Evolutionary conservation across 31 red algal species (phyloP).

Genomic region (Endocladia muricata): DNA sequence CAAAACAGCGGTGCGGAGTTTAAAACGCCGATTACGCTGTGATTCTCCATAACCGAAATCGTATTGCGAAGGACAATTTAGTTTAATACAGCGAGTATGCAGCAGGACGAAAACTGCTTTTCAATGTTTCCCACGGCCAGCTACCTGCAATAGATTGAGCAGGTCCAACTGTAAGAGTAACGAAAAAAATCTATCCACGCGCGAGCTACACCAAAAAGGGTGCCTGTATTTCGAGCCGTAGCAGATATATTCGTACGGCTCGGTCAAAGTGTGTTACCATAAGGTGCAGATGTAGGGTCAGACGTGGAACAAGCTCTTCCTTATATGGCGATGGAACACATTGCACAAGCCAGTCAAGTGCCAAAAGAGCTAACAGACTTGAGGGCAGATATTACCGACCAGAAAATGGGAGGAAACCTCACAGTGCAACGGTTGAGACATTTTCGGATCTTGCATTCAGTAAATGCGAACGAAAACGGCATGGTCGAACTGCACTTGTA

Average conservation of each 20-base stretch:
- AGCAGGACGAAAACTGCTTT: not conserved
- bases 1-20: too few species aligned
- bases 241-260: not conserved
- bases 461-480: not conserved
- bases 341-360: slow-evolving; percentile 14
- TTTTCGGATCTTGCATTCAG: not conserved
- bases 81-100: not conserved
- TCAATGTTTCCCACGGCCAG: not conserved
- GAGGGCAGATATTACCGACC: not conserved
- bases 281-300: not conserved
- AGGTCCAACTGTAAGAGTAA: not conserved
- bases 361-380: slow-evolving; percentile 2
- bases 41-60: slow-evolving; percentile 8
- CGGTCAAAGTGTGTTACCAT: not conserved
- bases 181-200: not conserved
- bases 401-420: not conserved
- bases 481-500: not conserved
- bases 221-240: not conserved
- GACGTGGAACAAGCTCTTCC: not conserved
- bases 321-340: slow-evolving; percentile 4
- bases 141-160: not conserved
- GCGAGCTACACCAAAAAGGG: not conserved
- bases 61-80: not conserved
- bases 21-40: not conserved
- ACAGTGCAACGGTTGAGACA: not conserved